A percentile compares a stretch with the other conserved stretches of the same genome.
phyloP scores from a whole-genome alignment of 495 filamentous ascomycete species.

The Hypoxylon fuscum region DNA sequence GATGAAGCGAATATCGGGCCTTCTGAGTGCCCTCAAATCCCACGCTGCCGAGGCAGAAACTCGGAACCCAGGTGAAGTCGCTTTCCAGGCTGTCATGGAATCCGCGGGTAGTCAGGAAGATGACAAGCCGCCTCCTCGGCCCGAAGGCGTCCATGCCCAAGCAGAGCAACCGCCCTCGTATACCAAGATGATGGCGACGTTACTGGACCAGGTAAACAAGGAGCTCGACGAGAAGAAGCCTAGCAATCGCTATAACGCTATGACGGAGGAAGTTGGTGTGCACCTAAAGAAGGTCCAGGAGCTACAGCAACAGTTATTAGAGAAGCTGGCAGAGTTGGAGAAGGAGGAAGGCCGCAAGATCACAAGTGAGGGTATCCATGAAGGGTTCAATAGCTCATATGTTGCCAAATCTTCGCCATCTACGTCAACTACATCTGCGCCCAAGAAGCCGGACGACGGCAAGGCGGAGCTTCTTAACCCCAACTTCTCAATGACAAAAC shows the following conservation, averaged over 20 bases:
- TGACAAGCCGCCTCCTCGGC: conserved; percentile 76
- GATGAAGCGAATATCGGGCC: conserved; percentile 78
- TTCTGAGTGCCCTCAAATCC: conserved; percentile 73
- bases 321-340: conserved; percentile 81
- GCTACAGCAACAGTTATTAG: conserved; percentile 76
- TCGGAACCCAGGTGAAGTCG: conserved; percentile 75
- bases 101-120: conserved; percentile 68
- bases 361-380: conserved; percentile 89
- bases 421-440: conserved; percentile 48
- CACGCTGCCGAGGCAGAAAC: conserved; percentile 73
- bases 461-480: conserved; percentile 87
- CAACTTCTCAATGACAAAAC: conserved; percentile 44
- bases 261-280: conserved; percentile 75
- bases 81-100: conserved; percentile 89
- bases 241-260: conserved; percentile 72
- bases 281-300: conserved; percentile 80
- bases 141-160: conserved; percentile 77
- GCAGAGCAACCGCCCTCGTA: conserved; percentile 80
- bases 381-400: conserved; percentile 87
- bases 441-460: conserved; percentile 51
- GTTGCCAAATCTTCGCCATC: conserved; percentile 67
- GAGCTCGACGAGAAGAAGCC: conserved; percentile 76
- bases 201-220: conserved; percentile 94
- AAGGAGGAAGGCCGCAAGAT: conserved; percentile 90
- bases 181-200: conserved; percentile 91